Evolutionary conservation across 2,329 filamentous ascomycete genomes (phyloP), one percentile per base, ranked within the genome.

Genomic region (Diplocarpon mali): DNA sequence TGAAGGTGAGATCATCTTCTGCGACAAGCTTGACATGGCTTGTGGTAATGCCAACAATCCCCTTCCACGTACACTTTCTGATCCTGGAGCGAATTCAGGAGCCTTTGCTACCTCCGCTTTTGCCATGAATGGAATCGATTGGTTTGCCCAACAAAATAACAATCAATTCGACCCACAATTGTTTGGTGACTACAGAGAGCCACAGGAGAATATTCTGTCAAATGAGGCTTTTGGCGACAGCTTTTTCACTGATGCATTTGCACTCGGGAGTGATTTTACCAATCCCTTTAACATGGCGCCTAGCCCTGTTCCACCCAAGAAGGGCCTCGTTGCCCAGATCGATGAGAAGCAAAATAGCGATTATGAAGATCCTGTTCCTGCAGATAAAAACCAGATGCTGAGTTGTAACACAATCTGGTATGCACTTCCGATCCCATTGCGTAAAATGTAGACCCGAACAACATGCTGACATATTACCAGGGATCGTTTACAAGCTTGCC

Each of bases 381-480:
- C 75, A 47, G 71, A 78, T 51, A 69, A 71, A 42, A 70, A 75
- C 28, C 71, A 82, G 54, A 73, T 86, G 59, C 72, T 95, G 57
- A 87, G 77, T 48, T 95, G 89, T 67, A 89, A 84, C 56, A 89
- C 92, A 62, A 89, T 96, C 41, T 96, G 90, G 90, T 95, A 76
- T 61, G 84, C 70, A 20, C 38, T 35, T n/a, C n/a, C n/a, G n/a
- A n/a, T n/a, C n/a, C 7, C 20, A 24, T 7, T 24, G 20, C 3
- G 3, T 24, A 24, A 7, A 24, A 4, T 7, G 20, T 7, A 37
- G 34, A 40, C 28, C 20, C 9, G 30, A 35, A 35, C 46, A 15
- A 11, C 10, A 27, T n/a, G 38, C 45, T 52, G 41, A 52, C 38
- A 16, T 15, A 15, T 6, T 11, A 16, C 15, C 60, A 95, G 90